Conservation (phyloP, 2,329 filamentous ascomycete genomes). For the Orbilia ellipsospora region DNA sequence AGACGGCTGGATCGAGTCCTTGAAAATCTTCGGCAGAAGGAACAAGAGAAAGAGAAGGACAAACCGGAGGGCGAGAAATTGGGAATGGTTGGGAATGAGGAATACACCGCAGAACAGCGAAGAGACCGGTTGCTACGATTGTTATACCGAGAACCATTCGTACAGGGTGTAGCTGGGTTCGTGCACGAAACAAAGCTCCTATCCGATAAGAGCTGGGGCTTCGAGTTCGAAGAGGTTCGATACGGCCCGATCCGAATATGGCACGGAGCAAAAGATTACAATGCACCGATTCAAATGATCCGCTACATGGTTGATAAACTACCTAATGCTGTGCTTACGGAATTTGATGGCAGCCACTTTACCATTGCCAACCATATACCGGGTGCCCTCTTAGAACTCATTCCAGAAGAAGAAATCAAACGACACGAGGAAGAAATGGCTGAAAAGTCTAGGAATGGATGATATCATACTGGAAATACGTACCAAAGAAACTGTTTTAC, state of each 20-base stretch:
- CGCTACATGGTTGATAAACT: conserved; percentile 62
- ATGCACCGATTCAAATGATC: conserved; percentile 60
- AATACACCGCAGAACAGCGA: conserved; percentile 34
- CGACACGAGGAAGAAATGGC: background rate
- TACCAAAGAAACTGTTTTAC: too few species aligned
- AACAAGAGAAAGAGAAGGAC: conserved; percentile 7
- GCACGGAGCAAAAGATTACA: conserved; percentile 60
- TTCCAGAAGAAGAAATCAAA: conserved; percentile 28
- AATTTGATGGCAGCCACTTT: conserved; percentile 62
- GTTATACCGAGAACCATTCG: conserved; percentile 58
- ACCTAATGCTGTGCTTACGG: conserved; percentile 60
- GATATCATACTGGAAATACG: background rate
- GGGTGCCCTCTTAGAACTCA: conserved; percentile 9
- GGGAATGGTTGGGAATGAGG: conserved; percentile 20
- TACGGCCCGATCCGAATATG: conserved; percentile 59
- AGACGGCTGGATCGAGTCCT: conserved; percentile 59
- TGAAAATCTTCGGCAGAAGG: conserved; percentile 49
- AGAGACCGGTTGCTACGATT: conserved; percentile 53
- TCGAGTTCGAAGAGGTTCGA: conserved; percentile 58
- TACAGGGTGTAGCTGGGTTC: conserved; percentile 58
- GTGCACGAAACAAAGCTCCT: conserved; percentile 60
- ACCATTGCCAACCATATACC: conserved; percentile 56
- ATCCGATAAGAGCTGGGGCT: conserved; percentile 59
- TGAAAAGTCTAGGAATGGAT: background rate
- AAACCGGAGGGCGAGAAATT: conserved; percentile 14